Percentiles rank a stretch among this genome's conserved stretches.
phyloP scores from a whole-genome alignment of 176 grass and related monocot genomes.

The Oryza longistaminata region DNA sequence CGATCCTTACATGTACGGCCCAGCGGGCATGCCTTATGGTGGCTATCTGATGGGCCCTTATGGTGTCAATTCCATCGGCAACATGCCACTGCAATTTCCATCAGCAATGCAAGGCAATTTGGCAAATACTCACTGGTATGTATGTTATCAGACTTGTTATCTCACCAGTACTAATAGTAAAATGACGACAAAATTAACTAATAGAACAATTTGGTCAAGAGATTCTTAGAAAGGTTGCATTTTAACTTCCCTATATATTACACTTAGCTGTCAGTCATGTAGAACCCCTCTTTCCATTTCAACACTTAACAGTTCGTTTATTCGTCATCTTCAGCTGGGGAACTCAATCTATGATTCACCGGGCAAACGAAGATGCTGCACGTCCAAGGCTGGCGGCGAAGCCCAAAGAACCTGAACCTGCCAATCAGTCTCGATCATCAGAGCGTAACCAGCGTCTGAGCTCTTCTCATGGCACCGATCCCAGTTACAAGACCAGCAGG shows the following conservation, averaged over 20 bases:
- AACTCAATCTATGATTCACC: background rate
- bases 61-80: conserved; percentile 14
- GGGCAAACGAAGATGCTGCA: background rate
- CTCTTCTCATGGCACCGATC: conserved; percentile 23
- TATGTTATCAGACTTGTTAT: background rate
- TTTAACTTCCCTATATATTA: background rate
- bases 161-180: background rate
- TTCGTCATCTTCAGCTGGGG: conserved; percentile 24
- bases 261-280: background rate
- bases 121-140: conserved; percentile 36
- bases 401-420: background rate
- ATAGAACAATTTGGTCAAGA: background rate
- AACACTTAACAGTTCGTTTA: background rate
- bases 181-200: background rate
- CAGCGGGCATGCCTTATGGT: conserved; percentile 33
- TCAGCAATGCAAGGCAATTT: conserved; percentile 42
- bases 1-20: conserved; percentile 45
- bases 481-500: conserved; percentile 22
- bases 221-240: background rate
- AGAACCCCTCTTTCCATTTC: background rate
- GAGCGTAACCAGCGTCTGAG: background rate
- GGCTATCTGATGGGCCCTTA: conserved; percentile 35
- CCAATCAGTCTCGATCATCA: conserved; percentile 10
- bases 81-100: conserved; percentile 26
- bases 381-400: conserved; percentile 23